Evolutionary conservation across 768 basidiomycete genomes (phyloP).

Genomic region (Calocera cornea): DNA sequence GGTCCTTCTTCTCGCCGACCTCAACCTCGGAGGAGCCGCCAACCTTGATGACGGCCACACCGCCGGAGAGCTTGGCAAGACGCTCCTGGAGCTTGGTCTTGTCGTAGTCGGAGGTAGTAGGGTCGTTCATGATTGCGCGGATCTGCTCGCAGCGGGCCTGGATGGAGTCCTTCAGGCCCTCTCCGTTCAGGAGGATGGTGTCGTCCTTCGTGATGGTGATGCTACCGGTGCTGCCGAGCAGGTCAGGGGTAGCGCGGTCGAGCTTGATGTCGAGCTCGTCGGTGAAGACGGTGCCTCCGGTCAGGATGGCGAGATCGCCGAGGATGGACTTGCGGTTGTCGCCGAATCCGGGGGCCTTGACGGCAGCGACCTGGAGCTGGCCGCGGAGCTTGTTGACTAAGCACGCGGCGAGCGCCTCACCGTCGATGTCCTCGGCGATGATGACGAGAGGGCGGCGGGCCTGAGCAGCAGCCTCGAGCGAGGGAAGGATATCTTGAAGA

Average conservation of each 20-base stretch:
- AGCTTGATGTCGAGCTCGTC: constrained; percentile 95
- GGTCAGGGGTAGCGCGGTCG: constrained; percentile 72
- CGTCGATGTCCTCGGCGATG: constrained; percentile 95
- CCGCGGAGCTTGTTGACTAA: constrained; percentile 99
- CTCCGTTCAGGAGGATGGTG: constrained; percentile 89
- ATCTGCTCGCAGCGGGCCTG: constrained; percentile 93
- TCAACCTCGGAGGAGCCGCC: constrained; percentile 90
- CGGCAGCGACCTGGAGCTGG: constrained; percentile 82
- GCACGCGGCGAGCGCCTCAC: constrained; percentile 93
- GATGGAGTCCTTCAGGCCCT: constrained; percentile 80
- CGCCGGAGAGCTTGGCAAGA: constrained; percentile 87
- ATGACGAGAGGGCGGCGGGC: constrained; percentile 83
- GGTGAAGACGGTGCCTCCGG: constrained; percentile 95
- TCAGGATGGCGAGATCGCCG: constrained; percentile 92
- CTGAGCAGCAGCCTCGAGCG: constrained; percentile 61
- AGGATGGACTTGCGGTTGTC: constrained; percentile 99
- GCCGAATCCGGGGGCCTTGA: constrained; percentile 97
- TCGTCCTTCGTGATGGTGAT: constrained; percentile 97
- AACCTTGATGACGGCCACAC: constrained; percentile 97
- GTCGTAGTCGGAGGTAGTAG: constrained; percentile 86
- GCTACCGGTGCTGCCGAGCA: constrained; percentile 81
- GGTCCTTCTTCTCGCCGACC: constrained; percentile 98
- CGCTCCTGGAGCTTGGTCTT: constrained; percentile 90
- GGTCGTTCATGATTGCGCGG: constrained; percentile 64
- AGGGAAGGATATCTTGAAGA: constrained; percentile 87